phyloP scores from a whole-genome alignment of 257 asterid species.

The Przewalskia tangutica region DNA sequence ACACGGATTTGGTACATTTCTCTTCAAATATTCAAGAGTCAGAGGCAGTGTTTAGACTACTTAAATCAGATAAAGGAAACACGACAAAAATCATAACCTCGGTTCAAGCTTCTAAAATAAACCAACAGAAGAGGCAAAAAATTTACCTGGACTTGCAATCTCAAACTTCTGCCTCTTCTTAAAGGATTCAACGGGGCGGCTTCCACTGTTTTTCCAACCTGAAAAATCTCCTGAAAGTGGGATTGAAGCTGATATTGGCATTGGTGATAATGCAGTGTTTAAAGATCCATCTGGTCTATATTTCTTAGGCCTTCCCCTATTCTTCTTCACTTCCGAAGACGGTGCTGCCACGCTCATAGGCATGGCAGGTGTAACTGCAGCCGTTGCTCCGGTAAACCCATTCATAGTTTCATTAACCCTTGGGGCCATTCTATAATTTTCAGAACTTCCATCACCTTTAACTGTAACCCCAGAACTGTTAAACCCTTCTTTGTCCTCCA shows the following conservation, averaged over 20 bases:
- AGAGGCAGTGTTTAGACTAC: background rate
- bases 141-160: conserved; percentile 44
- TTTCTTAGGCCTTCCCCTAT: conserved; percentile 92
- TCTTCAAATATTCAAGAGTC: background rate
- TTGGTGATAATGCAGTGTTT: conserved; percentile 67
- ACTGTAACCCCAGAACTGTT: conserved; percentile 38
- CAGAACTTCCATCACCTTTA: conserved; percentile 50
- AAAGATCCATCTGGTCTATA: conserved; percentile 53
- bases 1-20: too few species aligned
- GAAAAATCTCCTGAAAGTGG: conserved; percentile 76
- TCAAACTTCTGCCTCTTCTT: conserved; percentile 72
- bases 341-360: conserved; percentile 19
- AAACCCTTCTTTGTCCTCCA: conserved; percentile 68
- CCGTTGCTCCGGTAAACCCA: conserved; percentile 38
- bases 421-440: conserved; percentile 46
- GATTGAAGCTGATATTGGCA: conserved; percentile 94
- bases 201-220: conserved; percentile 48
- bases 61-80: too few species aligned
- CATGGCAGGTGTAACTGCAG: conserved; percentile 13
- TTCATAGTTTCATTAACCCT: conserved; percentile 28
- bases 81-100: background rate
- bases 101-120: background rate
- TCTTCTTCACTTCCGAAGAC: conserved; percentile 27
- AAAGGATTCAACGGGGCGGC: conserved; percentile 40
- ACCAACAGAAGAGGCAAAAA: background rate